Conservation (phyloP, 208 protist species). For the Acanthamoeba castellanii region DNA sequence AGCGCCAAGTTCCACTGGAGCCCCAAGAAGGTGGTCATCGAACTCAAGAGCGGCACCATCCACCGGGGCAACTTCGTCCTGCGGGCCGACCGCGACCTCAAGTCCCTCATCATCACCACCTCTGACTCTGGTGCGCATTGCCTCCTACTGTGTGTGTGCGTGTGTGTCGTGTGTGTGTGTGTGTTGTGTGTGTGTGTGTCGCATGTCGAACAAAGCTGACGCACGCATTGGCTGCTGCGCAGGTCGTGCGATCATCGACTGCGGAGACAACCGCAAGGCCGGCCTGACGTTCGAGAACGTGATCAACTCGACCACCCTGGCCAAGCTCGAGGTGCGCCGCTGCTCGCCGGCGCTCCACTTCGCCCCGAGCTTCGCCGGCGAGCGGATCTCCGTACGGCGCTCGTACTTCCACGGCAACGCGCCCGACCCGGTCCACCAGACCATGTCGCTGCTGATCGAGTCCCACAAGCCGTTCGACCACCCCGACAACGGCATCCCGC, state of each 20-base stretch:
- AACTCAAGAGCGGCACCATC: not conserved
- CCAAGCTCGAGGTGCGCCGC: not conserved
- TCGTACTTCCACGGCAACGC: not conserved
- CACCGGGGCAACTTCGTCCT: not conserved
- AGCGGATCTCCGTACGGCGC: not conserved
- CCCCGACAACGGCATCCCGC: constrained; percentile 6
- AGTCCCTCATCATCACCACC: not conserved
- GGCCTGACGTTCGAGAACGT: not conserved
- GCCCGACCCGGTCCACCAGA: constrained; percentile 1
- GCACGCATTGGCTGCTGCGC: not conserved
- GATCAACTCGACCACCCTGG: not conserved
- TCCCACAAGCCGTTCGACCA: constrained; percentile 14
- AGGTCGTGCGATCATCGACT: constrained; percentile 1
- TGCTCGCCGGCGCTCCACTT: constrained; percentile 19
- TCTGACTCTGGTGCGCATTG: not conserved
- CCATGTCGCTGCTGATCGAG: constrained; percentile 5
- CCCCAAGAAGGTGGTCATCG: not conserved
- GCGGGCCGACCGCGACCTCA: not conserved
- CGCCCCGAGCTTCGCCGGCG: not conserved
- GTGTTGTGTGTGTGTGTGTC: not conserved
- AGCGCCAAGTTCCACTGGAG: not conserved
- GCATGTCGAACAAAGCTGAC: not conserved
- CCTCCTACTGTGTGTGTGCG: not conserved
- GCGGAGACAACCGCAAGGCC: not conserved
- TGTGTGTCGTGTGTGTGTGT: not conserved